phyloP scores from a whole-genome alignment of 257 asterid species.

The Penstemon newberryi region DNA sequence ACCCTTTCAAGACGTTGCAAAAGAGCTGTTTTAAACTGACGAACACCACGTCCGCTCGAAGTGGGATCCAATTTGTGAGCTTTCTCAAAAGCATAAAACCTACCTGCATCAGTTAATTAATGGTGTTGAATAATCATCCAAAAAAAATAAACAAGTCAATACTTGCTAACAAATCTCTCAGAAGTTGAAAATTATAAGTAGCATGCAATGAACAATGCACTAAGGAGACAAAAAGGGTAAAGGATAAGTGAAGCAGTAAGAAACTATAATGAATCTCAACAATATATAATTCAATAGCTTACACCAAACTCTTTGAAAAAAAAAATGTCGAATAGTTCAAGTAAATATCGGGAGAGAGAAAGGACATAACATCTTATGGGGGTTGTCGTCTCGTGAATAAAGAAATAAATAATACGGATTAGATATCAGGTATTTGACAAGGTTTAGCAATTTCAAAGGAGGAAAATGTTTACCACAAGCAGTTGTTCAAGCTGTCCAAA shows the following conservation, averaged over 20 bases:
- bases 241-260: not conserved
- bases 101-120: constrained; percentile 54
- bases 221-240: not conserved
- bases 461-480: not conserved
- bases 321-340: not conserved
- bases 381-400: constrained; percentile 9
- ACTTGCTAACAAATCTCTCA: too few relatives aligned
- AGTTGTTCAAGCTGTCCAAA: too few relatives aligned
- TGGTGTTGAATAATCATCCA: constrained; percentile 25
- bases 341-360: not conserved
- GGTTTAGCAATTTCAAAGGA: constrained; percentile 13
- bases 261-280: constrained; percentile 17
- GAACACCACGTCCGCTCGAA: constrained; percentile 98
- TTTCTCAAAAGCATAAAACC: constrained; percentile 96
- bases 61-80: constrained; percentile 96
- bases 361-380: not conserved
- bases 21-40: constrained; percentile 96
- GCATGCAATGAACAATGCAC: not conserved
- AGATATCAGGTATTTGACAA: constrained; percentile 1
- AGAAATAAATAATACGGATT: not conserved
- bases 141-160: not conserved
- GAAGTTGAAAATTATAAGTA: not conserved
- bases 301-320: constrained; percentile 7
- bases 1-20: constrained; percentile 94
- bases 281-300: constrained; percentile 3